A percentile compares a stretch with the other conserved stretches of the same genome.
Evolutionary conservation across 1,139 yeast genomes (phyloP).

Genomic region (Magnusiomyces ingens): DNA sequence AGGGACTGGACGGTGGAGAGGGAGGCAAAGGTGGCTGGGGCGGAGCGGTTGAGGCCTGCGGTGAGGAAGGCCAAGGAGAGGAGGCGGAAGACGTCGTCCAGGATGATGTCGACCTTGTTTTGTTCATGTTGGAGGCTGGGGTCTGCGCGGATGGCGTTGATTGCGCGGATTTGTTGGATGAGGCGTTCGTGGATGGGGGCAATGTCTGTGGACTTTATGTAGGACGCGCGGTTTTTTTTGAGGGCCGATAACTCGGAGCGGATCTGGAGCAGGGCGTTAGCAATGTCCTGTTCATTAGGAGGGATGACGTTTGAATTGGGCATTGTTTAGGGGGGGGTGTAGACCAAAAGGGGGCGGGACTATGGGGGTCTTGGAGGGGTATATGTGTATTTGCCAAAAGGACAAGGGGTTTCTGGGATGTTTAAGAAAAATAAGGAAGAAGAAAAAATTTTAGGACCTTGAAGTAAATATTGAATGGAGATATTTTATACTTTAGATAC

Average conservation of each 20-base stretch:
- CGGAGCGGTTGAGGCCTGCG: constrained; percentile 81
- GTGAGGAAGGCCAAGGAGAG: constrained; percentile 80
- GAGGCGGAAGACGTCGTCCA: constrained; percentile 85
- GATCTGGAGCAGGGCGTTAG: constrained; percentile 37
- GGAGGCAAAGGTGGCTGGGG: constrained; percentile 91
- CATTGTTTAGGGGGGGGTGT: no score
- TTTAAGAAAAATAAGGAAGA: background rate
- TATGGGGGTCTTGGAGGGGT: no score
- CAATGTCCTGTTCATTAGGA: constrained; percentile 40
- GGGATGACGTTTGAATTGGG: constrained; percentile 25
- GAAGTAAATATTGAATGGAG: no score
- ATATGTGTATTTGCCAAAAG: no score
- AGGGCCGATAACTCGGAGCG: constrained; percentile 40
- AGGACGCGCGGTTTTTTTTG: constrained; percentile 47
- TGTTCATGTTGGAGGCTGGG: constrained; percentile 25
- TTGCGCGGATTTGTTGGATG: constrained; percentile 27
- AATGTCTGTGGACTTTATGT: constrained; percentile 47
- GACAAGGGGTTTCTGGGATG: background rate
- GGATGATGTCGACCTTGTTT: constrained; percentile 51
- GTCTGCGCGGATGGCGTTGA: constrained; percentile 28
- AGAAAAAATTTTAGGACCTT: background rate
- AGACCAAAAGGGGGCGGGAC: no score
- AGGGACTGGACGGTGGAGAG: constrained; percentile 76
- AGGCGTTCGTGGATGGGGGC: constrained; percentile 41
- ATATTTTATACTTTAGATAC: no score